Evolutionary conservation across 495 filamentous ascomycete species (phyloP).

Genomic region (Melanomma pulvis-pyrius): DNA sequence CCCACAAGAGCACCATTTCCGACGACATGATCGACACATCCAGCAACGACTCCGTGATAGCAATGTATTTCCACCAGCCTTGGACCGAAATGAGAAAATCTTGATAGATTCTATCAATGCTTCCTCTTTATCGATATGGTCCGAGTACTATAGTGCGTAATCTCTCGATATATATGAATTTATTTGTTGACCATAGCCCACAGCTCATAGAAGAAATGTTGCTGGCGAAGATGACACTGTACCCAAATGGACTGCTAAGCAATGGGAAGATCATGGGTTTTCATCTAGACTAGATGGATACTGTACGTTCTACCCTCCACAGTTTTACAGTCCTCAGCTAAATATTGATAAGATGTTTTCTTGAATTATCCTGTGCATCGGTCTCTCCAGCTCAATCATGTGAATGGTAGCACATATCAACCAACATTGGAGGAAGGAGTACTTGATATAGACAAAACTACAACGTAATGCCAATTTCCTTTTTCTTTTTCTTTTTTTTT

Average conservation of each 20-base stretch:
- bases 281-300: slow-evolving; percentile 37
- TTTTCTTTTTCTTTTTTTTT: too few species aligned
- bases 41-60: too few species aligned
- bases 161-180: too few species aligned
- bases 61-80: slow-evolving; percentile 28
- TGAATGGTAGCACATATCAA: slow-evolving; percentile 30
- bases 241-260: slow-evolving; percentile 36
- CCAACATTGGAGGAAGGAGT: slow-evolving; percentile 37
- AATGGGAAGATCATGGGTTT: slow-evolving; percentile 33
- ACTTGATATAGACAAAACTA: slow-evolving; percentile 38
- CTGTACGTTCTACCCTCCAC: slow-evolving; percentile 5
- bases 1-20: background rate
- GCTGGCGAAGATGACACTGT: slow-evolving; percentile 30
- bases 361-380: slow-evolving; percentile 40
- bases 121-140: slow-evolving; percentile 32
- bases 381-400: slow-evolving; percentile 30
- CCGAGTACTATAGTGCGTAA: slow-evolving; percentile 36
- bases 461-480: too few species aligned
- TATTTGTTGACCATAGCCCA: background rate
- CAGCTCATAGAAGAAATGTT: background rate
- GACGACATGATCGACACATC: background rate
- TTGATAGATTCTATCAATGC: slow-evolving; percentile 35
- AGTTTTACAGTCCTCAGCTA: background rate
- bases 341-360: slow-evolving; percentile 20
- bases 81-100: slow-evolving; percentile 29